Conservation (phyloP, 2,329 filamentous ascomycete genomes). For the Pyrenophora seminiperda region DNA sequence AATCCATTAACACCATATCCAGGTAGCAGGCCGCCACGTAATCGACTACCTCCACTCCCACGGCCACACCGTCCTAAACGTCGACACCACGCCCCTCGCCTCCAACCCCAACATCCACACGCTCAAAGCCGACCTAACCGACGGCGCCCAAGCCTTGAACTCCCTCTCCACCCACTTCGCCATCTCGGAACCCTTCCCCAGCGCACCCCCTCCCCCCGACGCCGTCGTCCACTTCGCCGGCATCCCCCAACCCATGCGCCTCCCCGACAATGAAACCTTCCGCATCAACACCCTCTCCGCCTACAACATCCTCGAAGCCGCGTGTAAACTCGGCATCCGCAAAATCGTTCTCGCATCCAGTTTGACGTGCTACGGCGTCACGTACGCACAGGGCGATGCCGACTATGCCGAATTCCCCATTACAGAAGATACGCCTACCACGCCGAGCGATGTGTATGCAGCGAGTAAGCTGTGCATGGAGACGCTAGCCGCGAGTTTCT, state of each 20-base stretch:
- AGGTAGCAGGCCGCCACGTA: slow-evolving; percentile 48
- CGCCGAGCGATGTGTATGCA: slow-evolving; percentile 65
- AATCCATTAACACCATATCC: neutral
- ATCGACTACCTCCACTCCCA: slow-evolving; percentile 57
- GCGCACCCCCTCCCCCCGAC: slow-evolving; percentile 53
- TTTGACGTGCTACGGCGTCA: slow-evolving; percentile 64
- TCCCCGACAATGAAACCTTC: slow-evolving; percentile 65
- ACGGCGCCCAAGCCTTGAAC: slow-evolving; percentile 61
- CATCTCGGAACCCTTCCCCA: slow-evolving; percentile 50
- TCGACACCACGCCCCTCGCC: slow-evolving; percentile 55
- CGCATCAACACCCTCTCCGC: slow-evolving; percentile 42
- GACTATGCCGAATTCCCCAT: slow-evolving; percentile 63
- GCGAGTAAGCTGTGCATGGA: slow-evolving; percentile 65
- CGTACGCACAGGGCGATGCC: slow-evolving; percentile 61
- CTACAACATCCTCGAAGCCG: slow-evolving; percentile 67
- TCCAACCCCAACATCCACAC: slow-evolving; percentile 56
- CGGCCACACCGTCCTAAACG: slow-evolving; percentile 60
- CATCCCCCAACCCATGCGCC: slow-evolving; percentile 62
- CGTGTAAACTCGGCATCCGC: slow-evolving; percentile 63
- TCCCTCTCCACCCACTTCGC: slow-evolving; percentile 61
- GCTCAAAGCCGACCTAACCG: slow-evolving; percentile 60
- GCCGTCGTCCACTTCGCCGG: slow-evolving; percentile 65
- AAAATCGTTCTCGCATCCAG: slow-evolving; percentile 65
- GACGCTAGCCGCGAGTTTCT: slow-evolving; percentile 60
- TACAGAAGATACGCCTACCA: slow-evolving; percentile 61